Percentiles rank a stretch among this genome's conserved stretches.
Evolutionary conservation across 2,329 filamentous ascomycete genomes (phyloP).

Genomic region (Penicillium hordei): DNA sequence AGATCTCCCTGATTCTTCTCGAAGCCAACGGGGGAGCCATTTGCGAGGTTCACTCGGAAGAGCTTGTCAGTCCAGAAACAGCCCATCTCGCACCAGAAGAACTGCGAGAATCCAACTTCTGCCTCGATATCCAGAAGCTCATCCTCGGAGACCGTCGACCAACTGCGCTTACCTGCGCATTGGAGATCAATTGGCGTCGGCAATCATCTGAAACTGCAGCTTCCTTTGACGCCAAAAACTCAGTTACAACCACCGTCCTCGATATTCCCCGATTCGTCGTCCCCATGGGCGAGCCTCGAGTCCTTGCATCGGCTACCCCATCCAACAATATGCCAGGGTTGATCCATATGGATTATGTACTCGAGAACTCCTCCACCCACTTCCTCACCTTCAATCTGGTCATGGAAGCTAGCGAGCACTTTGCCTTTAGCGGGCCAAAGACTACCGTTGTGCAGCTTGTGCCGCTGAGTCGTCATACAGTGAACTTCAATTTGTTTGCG

Average conservation of each 20-base stretch:
- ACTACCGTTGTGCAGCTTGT: slow-evolving; percentile 75
- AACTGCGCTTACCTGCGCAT: slow-evolving; percentile 69
- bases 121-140: slow-evolving; percentile 71
- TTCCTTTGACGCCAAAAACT: slow-evolving; percentile 26
- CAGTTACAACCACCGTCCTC: slow-evolving; percentile 65
- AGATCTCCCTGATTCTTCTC: slow-evolving; percentile 63
- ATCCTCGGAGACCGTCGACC: slow-evolving; percentile 79
- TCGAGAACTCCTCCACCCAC: slow-evolving; percentile 93
- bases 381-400: slow-evolving; percentile 88
- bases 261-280: slow-evolving; percentile 77
- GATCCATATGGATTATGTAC: slow-evolving; percentile 61
- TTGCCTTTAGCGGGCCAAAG: slow-evolving; percentile 90
- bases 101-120: slow-evolving; percentile 70
- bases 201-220: slow-evolving; percentile 35
- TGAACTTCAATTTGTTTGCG: slow-evolving; percentile 74
- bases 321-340: slow-evolving; percentile 37
- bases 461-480: slow-evolving; percentile 71
- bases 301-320: slow-evolving; percentile 57
- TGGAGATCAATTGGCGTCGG: slow-evolving; percentile 77
- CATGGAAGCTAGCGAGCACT: slow-evolving; percentile 90
- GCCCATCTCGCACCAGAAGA: slow-evolving; percentile 61
- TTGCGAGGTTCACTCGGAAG: slow-evolving; percentile 50
- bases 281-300: slow-evolving; percentile 80
- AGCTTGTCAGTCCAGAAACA: slow-evolving; percentile 29
- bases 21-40: slow-evolving; percentile 62